Evolutionary conservation across 192 early-diverging fungal species (phyloP).

Genomic region (Coemansia sp.): DNA sequence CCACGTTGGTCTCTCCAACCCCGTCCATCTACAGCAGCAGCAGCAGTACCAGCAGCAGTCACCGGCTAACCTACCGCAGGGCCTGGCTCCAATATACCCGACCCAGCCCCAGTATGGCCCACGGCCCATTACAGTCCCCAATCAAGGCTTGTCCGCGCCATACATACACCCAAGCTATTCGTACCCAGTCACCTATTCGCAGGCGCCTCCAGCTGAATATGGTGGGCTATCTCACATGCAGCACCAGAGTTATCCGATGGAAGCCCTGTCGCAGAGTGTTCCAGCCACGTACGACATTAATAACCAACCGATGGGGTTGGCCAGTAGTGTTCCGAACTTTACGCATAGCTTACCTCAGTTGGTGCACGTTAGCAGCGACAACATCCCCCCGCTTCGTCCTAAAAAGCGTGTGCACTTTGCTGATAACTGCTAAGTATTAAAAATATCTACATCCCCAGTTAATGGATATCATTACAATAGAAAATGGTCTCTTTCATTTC

Average conservation of each 20-base stretch:
- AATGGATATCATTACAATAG: neutral
- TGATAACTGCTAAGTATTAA: neutral
- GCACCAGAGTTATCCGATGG: neutral
- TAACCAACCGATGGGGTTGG: neutral
- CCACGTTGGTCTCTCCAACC: neutral
- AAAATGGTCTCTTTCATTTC: too few relatives aligned
- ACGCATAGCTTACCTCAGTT: slow-evolving; percentile 14
- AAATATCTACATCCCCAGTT: neutral
- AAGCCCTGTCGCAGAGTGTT: slow-evolving; percentile 13
- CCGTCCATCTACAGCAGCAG: slow-evolving; percentile 1
- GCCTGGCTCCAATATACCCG: neutral
- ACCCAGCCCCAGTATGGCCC: slow-evolving; percentile 2
- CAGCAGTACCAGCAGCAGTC: slow-evolving; percentile 28
- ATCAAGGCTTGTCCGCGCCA: neutral
- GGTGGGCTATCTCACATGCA: neutral
- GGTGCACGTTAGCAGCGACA: neutral
- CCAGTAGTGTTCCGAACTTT: neutral
- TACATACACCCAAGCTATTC: neutral
- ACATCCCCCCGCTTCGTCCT: neutral
- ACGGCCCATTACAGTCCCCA: neutral
- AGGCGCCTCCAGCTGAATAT: neutral
- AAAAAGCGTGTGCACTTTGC: slow-evolving; percentile 47
- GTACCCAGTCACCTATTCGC: neutral
- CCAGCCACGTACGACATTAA: slow-evolving; percentile 7
- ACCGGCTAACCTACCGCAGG: neutral